phyloP scores from a whole-genome alignment of 2,329 filamentous ascomycete genomes.

The Fusarium phyllophilum region DNA sequence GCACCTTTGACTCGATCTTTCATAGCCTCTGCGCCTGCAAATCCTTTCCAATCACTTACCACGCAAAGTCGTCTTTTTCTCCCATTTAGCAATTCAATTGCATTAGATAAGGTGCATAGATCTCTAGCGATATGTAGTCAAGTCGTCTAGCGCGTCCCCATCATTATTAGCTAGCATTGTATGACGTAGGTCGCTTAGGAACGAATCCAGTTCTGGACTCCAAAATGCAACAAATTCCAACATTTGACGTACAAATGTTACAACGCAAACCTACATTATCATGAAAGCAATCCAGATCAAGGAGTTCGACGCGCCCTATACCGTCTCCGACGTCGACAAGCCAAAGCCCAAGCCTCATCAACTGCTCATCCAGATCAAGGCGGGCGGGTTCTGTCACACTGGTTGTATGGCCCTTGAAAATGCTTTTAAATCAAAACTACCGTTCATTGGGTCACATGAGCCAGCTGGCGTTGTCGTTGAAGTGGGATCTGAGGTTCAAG shows the following conservation, averaged over 20 bases:
- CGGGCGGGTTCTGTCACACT: conserved; percentile 7
- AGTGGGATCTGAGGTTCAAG: neutral
- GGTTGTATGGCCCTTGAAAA: conserved; percentile 7
- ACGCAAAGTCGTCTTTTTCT: fast-evolving
- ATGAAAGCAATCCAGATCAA: conserved; percentile 8
- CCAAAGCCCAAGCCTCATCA: neutral
- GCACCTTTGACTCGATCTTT: too few relatives aligned
- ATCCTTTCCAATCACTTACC: fast-evolving
- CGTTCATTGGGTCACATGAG: neutral
- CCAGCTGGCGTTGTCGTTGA: neutral
- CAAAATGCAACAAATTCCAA: fast-evolving
- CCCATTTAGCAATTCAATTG: neutral
- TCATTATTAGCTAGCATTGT: neutral
- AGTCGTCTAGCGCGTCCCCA: too few relatives aligned
- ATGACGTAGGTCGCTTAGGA: neutral
- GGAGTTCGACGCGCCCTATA: neutral
- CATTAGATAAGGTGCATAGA: neutral
- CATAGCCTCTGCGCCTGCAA: neutral
- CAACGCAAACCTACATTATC: fast-evolving
- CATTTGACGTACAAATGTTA: neutral
- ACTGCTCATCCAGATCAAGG: neutral
- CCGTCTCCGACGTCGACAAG: neutral
- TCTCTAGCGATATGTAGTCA: neutral
- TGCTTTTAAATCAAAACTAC: neutral
- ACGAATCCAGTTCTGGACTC: neutral